Evolutionary conservation across 106 monocot genomes (phyloP), one percentile per base, ranked within the genome.

Genomic region (Triglochin maritima): DNA sequence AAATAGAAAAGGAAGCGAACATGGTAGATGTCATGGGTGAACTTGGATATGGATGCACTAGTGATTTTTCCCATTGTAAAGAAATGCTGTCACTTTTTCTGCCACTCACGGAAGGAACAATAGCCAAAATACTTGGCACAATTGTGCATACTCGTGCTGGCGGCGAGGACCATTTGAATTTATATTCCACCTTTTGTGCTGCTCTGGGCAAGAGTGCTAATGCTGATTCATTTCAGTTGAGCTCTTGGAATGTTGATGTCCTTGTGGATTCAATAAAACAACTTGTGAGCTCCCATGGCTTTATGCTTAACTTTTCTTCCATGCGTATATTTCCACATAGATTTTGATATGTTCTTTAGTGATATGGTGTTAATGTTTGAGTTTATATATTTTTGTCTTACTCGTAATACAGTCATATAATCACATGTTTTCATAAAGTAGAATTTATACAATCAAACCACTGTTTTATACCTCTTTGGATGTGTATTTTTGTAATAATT

Each of bases 21-120:
- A 82, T 92, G 82, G 77, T 84, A 72, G 88, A 92, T 71, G 77
- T 88, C 29, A 74, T 98, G 44, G 76, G 62, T 58, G 96, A 98
- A 71, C 63, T 98, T 51, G 96, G 96, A 3, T 98, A 98, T 81
- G 82, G 77, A n/a, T 98, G 96, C 70, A 88, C 91, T 15, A 51
- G 64, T 59, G 82, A 74, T 9, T 50, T 59, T 64, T 63, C 82
- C 57, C 91, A 81, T 57, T 98, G 88, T 73, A 86, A 77, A 73
- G 85, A 88, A 57, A 79, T 86, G 59, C 67, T 98, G 13, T 92
- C 96, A 68, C 80, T 79, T 67, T 88, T 98, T 74, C 58, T 82
- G 43, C 96, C 96, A 72, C 80, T 98, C 13, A 82, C 75, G 74
- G 92, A 98, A 72, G 56, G 55, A 10, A 86, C 78, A 50, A 63